Conservation (phyloP, 495 filamentous ascomycete genomes). For the Penicillium samsonianum region DNA sequence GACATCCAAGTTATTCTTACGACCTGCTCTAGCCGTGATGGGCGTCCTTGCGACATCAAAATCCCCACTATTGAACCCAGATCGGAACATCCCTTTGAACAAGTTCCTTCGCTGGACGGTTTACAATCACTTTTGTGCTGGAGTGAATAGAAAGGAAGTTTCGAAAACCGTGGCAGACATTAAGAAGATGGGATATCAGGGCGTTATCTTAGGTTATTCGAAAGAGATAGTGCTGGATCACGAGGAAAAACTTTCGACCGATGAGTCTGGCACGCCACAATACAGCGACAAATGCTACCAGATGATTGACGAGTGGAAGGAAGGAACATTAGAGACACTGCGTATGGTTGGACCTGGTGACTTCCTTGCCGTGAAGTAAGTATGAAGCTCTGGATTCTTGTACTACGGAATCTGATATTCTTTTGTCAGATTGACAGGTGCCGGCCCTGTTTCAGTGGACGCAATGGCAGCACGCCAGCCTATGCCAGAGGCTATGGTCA, state of each 20-base stretch:
- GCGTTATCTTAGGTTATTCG: conserved; percentile 80
- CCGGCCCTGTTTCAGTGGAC: conserved; percentile 33
- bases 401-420: neutral
- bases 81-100: conserved; percentile 57
- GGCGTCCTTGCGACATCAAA: conserved; percentile 63
- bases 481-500: conserved; percentile 27
- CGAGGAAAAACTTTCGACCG: conserved; percentile 33
- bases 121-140: conserved; percentile 83
- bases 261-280: conserved; percentile 13
- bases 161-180: conserved; percentile 56
- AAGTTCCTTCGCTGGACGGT: conserved; percentile 72
- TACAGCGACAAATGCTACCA: conserved; percentile 36
- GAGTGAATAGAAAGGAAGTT: conserved; percentile 67
- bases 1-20: conserved; percentile 68
- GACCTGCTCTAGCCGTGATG: conserved; percentile 62
- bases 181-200: conserved; percentile 68
- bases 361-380: conserved; percentile 75
- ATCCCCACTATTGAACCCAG: conserved; percentile 58
- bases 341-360: conserved; percentile 64
- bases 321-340: conserved; percentile 71
- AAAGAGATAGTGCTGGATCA: conserved; percentile 68
- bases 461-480: conserved; percentile 28
- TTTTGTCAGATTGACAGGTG: conserved; percentile 32
- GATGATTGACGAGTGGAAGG: conserved; percentile 65
- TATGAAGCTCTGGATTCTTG: neutral